Conservation (phyloP, 352 stramenopile genomes). For the Phytophthora fragariaefolia region DNA sequence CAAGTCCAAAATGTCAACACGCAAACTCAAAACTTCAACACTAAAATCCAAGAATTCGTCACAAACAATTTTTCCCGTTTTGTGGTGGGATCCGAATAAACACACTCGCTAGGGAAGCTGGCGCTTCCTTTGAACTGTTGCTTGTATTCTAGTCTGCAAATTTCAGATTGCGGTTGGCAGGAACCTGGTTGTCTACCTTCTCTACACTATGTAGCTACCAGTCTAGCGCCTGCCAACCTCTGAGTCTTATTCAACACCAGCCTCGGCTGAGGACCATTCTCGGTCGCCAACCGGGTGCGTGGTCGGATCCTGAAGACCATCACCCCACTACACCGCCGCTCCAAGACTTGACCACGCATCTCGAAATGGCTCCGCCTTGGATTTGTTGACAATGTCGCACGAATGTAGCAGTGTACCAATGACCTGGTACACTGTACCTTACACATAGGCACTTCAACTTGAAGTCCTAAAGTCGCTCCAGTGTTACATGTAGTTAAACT, state of each 20-base stretch:
- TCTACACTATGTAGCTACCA: not conserved
- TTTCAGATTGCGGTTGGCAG: not conserved
- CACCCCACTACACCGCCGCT: not conserved
- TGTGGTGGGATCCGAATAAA: too few species aligned
- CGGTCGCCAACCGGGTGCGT: too few species aligned
- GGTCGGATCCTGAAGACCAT: not conserved
- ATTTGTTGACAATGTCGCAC: not conserved
- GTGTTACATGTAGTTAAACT: slow-evolving; percentile 1
- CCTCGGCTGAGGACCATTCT: not conserved
- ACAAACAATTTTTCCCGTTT: too few species aligned
- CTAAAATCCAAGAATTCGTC: too few species aligned
- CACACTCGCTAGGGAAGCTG: not conserved
- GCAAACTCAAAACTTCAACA: too few species aligned
- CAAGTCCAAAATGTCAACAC: too few species aligned
- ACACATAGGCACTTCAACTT: not conserved
- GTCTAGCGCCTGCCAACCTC: not conserved
- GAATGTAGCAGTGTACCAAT: not conserved
- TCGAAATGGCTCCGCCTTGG: not conserved
- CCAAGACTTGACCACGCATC: slow-evolving; percentile 3
- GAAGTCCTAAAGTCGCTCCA: slow-evolving; percentile 4
- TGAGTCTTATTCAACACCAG: not conserved
- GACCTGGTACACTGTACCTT: not conserved
- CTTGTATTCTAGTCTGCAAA: not conserved
- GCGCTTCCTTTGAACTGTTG: not conserved
- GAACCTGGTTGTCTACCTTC: not conserved